Conservation (phyloP, 2,329 filamentous ascomycete genomes). For the Verticillium isaacii region DNA sequence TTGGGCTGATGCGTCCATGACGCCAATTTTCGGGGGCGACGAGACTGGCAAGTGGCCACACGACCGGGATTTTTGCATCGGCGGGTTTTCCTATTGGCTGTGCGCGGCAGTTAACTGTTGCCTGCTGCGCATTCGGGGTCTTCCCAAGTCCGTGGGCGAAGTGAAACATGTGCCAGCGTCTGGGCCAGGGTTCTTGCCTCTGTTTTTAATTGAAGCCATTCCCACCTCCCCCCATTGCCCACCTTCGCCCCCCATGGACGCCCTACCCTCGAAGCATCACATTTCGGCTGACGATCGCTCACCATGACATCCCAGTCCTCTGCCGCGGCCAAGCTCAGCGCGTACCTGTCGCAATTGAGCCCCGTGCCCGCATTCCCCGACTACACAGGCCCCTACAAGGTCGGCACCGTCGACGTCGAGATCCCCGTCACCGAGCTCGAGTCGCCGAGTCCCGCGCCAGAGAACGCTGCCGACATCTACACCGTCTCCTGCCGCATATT, state of each 20-base stretch:
- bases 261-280: not conserved
- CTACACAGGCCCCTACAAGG: constrained; percentile 73
- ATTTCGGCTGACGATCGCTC: not conserved
- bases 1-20: not conserved
- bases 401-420: constrained; percentile 78
- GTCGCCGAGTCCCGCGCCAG: constrained; percentile 48
- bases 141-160: not conserved
- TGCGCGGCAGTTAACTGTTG: not conserved
- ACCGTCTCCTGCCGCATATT: constrained; percentile 80
- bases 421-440: constrained; percentile 60
- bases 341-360: constrained; percentile 52
- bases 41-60: constrained; percentile 3
- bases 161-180: not conserved
- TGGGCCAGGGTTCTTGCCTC: not conserved
- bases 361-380: constrained; percentile 68
- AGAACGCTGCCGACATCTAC: constrained; percentile 52
- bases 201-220: not conserved
- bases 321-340: constrained; percentile 32
- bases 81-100: not conserved
- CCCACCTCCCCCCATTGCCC: not conserved
- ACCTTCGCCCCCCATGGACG: not conserved
- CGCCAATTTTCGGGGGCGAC: not conserved
- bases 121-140: not conserved
- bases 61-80: constrained; percentile 1
- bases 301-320: not conserved